Conservation (phyloP, 345 rosid genomes). For the Syzygium grande region DNA sequence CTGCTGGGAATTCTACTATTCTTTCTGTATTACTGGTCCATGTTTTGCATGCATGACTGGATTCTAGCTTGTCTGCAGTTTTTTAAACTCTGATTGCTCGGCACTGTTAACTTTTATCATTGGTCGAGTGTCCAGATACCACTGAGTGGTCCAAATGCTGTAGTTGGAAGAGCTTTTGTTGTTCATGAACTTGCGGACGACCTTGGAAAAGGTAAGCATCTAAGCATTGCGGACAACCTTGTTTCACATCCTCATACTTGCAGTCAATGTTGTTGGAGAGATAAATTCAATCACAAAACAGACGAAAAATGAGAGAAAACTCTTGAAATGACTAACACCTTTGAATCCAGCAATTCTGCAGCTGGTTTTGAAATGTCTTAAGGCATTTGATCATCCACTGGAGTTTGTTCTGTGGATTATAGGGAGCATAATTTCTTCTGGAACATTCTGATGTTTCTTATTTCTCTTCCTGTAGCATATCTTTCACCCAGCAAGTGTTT, state of each 20-base stretch:
- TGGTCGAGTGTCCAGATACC: constrained; percentile 47
- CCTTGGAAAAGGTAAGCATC: constrained; percentile 74
- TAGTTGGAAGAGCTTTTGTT: constrained; percentile 93
- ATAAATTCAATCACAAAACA: not conserved
- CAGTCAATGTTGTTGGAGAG: not conserved
- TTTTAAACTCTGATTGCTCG: not conserved
- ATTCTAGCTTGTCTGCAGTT: not conserved
- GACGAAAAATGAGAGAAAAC: not conserved
- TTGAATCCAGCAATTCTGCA: not conserved
- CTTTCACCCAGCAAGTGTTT: not conserved
- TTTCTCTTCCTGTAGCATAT: not conserved
- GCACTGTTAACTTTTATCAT: not conserved
- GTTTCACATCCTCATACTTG: not conserved
- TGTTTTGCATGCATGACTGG: not conserved
- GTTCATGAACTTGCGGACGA: constrained; percentile 97
- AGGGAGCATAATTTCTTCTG: not conserved
- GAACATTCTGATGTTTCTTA: not conserved
- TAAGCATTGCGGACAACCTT: not conserved
- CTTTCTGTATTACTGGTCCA: not conserved
- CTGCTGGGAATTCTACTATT: not conserved
- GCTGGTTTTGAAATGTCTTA: not conserved
- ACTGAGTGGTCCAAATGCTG: constrained; percentile 61
- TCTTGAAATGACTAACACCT: not conserved
- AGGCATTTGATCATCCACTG: not conserved
- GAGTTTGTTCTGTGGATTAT: not conserved